Percentiles rank a stretch among this genome's conserved stretches.
Evolutionary conservation across 306 rosid genomes (phyloP).

Genomic region (Sicyos baderoa): DNA sequence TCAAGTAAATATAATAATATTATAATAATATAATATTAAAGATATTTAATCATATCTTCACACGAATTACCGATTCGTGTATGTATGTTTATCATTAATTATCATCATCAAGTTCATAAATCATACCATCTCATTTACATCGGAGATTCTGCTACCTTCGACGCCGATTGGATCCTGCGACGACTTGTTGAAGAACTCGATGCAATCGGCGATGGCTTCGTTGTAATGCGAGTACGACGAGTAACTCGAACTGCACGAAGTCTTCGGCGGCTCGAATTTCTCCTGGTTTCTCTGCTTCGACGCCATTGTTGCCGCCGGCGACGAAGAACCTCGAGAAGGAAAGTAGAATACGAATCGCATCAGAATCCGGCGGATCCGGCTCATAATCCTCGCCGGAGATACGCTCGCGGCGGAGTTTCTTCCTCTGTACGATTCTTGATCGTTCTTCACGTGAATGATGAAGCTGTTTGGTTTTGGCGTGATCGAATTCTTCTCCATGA

Average conservation of each 20-base stretch:
- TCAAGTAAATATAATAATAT: too few relatives aligned
- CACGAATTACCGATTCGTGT: neutral
- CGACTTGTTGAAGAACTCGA: constrained; percentile 76
- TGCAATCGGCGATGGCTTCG: constrained; percentile 70
- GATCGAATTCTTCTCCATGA: constrained; percentile 5
- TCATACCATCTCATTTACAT: constrained; percentile 12
- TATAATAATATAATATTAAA: too few relatives aligned
- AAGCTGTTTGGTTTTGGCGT: neutral
- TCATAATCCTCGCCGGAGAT: neutral
- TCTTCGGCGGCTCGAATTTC: constrained; percentile 60
- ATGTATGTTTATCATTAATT: neutral
- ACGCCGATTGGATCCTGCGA: constrained; percentile 33
- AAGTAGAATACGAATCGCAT: constrained; percentile 4
- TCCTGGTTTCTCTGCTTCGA: constrained; percentile 21
- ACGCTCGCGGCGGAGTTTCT: neutral
- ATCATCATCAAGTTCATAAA: neutral
- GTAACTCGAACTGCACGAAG: constrained; percentile 61
- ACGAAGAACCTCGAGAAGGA: constrained; percentile 6
- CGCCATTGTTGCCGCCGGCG: neutral
- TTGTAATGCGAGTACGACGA: constrained; percentile 63
- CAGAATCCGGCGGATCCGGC: constrained; percentile 11
- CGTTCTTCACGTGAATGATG: neutral
- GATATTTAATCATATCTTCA: too few relatives aligned
- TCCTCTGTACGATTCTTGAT: neutral
- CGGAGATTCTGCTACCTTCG: neutral